Evolutionary conservation across 2,329 filamentous ascomycete genomes (phyloP), one percentile per base, ranked within the genome.

Genomic region (Xylaria sp.): DNA sequence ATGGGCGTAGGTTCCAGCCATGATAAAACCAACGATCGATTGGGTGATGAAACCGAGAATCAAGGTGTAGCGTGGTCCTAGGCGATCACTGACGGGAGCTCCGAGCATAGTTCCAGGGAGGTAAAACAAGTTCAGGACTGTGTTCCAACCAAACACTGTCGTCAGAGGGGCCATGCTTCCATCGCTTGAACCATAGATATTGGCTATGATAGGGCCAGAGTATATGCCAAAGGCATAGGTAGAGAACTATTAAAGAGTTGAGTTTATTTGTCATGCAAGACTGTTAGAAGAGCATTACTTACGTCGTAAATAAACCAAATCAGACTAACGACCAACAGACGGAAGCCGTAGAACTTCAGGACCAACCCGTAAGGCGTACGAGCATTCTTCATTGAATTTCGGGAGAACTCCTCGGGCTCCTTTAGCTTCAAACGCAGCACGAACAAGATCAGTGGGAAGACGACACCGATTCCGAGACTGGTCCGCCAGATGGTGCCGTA

Each of bases 241-340:
- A 2, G 91, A 93, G 80, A 97, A 97, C 85, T 83, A 62, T 56
- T 3, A 15, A 15, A 13, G 23, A 32, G 23, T n/a, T 64, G 30
- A 66, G 53, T n/a, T 41, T 43, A 12, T 1, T 18, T 46, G 39
- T 34, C 7, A 46, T 48, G 36, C 3, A 43, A 48, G 34, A 10
- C n/a, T 36, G 9, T 34, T 12, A 12, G 30, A 39, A 53, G 20
- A 9, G 18, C 15, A 28, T 32, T 5, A 78, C 84, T 79, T 74
- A 88, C 86, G 63, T 94, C 89, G 77, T 94, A 97, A 70, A 95
- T 86, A 79, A 96, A 96, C 93, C 93, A 97, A 76, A 97, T 92
- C 25, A 90, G 73, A 69, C 87, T 89, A 63, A 96, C 91, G 23
- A 91, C 80, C 1, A 87, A 74, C n/a, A 97, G 82, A 23, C 93